phyloP scores from a whole-genome alignment of 192 early-diverging fungal species.

The Physocladia obscura region DNA sequence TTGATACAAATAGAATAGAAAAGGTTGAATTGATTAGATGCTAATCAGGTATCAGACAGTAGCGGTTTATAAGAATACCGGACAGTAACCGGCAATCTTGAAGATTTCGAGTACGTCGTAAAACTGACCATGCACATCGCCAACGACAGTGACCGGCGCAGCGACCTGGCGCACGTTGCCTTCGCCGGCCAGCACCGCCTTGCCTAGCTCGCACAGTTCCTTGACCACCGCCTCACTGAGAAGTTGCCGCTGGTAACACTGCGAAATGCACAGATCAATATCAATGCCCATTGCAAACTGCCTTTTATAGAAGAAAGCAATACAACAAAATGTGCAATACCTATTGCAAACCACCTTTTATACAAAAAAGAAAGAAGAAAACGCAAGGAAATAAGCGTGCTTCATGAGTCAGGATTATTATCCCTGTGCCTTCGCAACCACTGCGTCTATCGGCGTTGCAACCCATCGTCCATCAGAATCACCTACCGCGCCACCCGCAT shows the following conservation, averaged over 20 bases:
- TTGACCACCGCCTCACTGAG: conserved; percentile 72
- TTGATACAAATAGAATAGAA: too few relatives aligned
- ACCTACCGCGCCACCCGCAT: conserved; percentile 18
- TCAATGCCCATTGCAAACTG: too few relatives aligned
- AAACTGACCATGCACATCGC: conserved; percentile 89
- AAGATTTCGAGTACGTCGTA: conserved; percentile 87
- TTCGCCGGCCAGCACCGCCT: conserved; percentile 77
- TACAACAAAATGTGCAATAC: too few relatives aligned
- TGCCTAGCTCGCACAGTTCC: conserved; percentile 78
- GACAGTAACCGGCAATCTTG: conserved; percentile 58
- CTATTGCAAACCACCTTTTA: too few relatives aligned
- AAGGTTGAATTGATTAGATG: too few relatives aligned
- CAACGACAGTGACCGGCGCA: conserved; percentile 89
- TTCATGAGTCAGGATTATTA: too few relatives aligned
- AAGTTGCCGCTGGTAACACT: conserved; percentile 71
- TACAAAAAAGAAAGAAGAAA: too few relatives aligned
- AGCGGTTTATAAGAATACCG: too few relatives aligned
- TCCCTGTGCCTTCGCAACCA: conserved; percentile 43
- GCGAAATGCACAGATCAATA: conserved; percentile 78
- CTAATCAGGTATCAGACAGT: too few relatives aligned
- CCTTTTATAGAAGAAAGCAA: too few relatives aligned
- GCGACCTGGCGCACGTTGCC: conserved; percentile 81
- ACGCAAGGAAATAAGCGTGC: too few relatives aligned
- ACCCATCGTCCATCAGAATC: conserved; percentile 53
- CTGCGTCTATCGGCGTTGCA: conserved; percentile 56